Evolutionary conservation across 305 asterid species (phyloP), one percentile per base, ranked within the genome.

Genomic region (Salvia sclarea): DNA sequence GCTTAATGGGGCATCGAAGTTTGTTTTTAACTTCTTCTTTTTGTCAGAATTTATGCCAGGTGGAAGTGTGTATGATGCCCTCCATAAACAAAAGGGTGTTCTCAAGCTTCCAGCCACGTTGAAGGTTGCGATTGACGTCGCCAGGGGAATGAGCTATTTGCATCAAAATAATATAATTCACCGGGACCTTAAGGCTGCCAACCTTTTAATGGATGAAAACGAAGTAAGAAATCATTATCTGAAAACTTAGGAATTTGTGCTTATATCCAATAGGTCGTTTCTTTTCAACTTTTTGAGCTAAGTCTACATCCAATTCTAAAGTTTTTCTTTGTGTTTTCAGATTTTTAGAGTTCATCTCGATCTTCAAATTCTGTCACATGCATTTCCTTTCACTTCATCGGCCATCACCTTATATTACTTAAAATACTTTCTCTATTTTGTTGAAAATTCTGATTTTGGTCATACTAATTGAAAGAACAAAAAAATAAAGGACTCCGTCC

Each of bases 61-160:
- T 64, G 98, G 98, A 81, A 92, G 97, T 61, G 85, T 90, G 77
- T 90, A 86, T 0, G 96, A 88, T 71, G 85, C 83, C 74, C 84
- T 92, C 73, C 98, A 84, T 69, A 86, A 84, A 77, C 80, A 80
- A 58, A 84, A 85, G 76, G 93, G 84, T 0, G 67, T 75, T 40
- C 83, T 90, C 72, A 88, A 80, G 83, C 85, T 92, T 70, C 89
- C 96, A 0, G 75, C 86, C 31, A 33, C 83, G 21, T 18, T 92
- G 70, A 90, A 86, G 78, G 86, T 85, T 12, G 94, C 97, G 21
- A 75, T 76, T 47, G 97, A 92, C 68, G 86, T 90, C 31, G 81
- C 95, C 14, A 86, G 85, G 80, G 98, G 97, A 53, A 92, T 92
- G 98, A 88, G 80, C 79, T 92, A 90, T 69, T 75, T 92, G 90